These are phyloP conservation scores for Wallacemonas rigidus DNA, from an alignment of 208 protist genomes.

Conservation along the genomic window DNA sequence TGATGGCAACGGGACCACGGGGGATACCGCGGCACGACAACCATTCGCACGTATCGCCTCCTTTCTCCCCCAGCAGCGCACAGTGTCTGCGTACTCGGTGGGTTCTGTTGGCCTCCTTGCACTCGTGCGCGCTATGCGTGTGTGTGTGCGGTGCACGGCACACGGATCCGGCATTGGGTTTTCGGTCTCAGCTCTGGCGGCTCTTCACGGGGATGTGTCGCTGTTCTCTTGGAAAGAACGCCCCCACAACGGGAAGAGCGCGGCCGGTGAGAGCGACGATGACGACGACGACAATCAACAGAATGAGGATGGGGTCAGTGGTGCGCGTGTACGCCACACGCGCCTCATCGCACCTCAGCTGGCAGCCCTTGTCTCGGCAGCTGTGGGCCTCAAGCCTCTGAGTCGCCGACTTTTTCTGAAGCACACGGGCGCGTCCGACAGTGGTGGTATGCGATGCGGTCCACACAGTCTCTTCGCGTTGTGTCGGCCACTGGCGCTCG, in stretches of 20 bases:
- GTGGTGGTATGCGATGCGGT: background rate
- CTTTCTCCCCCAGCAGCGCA: background rate
- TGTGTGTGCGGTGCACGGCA: slow-evolving; percentile 17
- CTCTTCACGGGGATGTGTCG: slow-evolving; percentile 17
- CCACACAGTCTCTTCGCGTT: slow-evolving; percentile 7
- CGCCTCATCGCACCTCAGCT: background rate
- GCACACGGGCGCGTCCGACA: background rate
- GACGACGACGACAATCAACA: background rate
- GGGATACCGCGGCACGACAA: slow-evolving; percentile 13
- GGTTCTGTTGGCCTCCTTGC: slow-evolving; percentile 22
- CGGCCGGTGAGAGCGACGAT: background rate
- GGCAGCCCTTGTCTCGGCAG: background rate
- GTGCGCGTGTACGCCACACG: background rate
- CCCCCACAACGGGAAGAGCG: background rate
- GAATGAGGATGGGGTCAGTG: background rate
- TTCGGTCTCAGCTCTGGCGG: background rate
- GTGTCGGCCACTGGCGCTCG: background rate
- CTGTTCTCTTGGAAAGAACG: slow-evolving; percentile 17
- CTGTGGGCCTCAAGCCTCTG: background rate
- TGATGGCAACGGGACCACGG: background rate
- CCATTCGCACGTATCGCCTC: background rate
- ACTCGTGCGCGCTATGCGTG: slow-evolving; percentile 12
- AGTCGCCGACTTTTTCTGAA: background rate
- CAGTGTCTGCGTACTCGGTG: background rate
- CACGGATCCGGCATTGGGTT: background rate